Percentiles rank a stretch among this genome's conserved stretches.
These are phyloP conservation scores for Aspergillus terreus DNA, from an alignment of 2,329 filamentous ascomycete genomes.

Conservation along the genomic window DNA sequence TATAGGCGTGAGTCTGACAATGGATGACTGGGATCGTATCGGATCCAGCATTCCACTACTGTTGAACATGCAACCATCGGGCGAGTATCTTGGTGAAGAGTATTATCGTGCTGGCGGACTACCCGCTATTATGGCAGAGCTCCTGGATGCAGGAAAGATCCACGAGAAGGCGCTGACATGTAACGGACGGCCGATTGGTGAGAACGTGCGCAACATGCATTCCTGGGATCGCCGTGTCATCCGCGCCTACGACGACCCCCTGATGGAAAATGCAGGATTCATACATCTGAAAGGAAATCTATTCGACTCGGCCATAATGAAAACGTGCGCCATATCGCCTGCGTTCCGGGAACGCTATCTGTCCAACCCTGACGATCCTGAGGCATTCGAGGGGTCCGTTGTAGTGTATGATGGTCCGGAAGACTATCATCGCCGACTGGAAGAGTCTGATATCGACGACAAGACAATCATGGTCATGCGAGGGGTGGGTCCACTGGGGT, in stretches of 20 bases:
- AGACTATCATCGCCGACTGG: constrained; percentile 45
- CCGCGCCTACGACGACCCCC: constrained; percentile 41
- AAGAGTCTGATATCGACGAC: constrained; percentile 41
- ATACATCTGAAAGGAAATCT: constrained; percentile 47
- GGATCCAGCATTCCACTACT: constrained; percentile 51
- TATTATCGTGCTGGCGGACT: constrained; percentile 53
- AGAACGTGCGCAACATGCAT: constrained; percentile 43
- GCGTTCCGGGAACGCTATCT: constrained; percentile 46
- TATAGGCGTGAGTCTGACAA: constrained; percentile 47
- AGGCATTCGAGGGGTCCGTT: constrained; percentile 47
- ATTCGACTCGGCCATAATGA: constrained; percentile 54
- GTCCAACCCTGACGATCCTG: constrained; percentile 43
- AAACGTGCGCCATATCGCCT: constrained; percentile 48
- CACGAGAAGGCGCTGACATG: constrained; percentile 44
- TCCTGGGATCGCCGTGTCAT: constrained; percentile 52
- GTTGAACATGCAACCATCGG: constrained; percentile 54
- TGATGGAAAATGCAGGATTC: constrained; percentile 51
- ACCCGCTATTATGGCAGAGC: constrained; percentile 52
- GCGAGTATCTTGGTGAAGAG: constrained; percentile 52
- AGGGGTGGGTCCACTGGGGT: constrained; percentile 48
- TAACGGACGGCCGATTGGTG: constrained; percentile 45
- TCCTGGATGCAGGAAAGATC: constrained; percentile 48
- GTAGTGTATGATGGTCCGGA: constrained; percentile 52
- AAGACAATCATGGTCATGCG: constrained; percentile 49
- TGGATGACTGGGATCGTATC: constrained; percentile 55